Evolutionary conservation across 1,284 basidiomycete species (phyloP).

Genomic region (Anthracocystis walkeri): DNA sequence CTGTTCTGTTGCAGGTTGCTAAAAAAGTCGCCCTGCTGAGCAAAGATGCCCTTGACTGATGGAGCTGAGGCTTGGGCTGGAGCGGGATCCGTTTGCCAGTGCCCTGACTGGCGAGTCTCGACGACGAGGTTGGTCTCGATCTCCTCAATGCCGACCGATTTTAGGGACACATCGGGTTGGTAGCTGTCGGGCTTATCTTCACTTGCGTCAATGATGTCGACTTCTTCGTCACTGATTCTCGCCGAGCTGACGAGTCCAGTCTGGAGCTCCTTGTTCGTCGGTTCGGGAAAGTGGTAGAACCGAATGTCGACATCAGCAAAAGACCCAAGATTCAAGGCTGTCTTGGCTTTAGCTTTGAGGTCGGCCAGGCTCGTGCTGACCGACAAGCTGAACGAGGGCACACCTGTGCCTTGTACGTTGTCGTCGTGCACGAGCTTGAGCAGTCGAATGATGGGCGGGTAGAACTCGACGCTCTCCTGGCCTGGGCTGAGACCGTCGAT

Average conservation of each 20-base stretch:
- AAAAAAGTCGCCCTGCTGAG: conserved; percentile 55
- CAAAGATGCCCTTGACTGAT: conserved; percentile 51
- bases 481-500: conserved; percentile 71
- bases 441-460: conserved; percentile 79
- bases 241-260: conserved; percentile 20
- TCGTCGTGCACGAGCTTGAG: conserved; percentile 70
- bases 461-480: conserved; percentile 79
- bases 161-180: conserved; percentile 35
- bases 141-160: conserved; percentile 62
- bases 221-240: conserved; percentile 36
- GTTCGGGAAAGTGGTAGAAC: conserved; percentile 47
- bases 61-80: conserved; percentile 20
- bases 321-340: conserved; percentile 35
- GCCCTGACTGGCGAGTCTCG: conserved; percentile 58
- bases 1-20: conserved; percentile 40
- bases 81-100: conserved; percentile 59
- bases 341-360: conserved; percentile 56
- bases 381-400: conserved; percentile 48
- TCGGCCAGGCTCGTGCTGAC: conserved; percentile 54
- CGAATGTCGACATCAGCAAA: conserved; percentile 48
- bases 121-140: conserved; percentile 63
- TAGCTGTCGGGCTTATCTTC: conserved; percentile 57
- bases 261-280: conserved; percentile 28
- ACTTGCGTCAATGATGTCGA: conserved; percentile 56
- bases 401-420: conserved; percentile 55